Percentiles rank a stretch among this genome's conserved stretches.
Evolutionary conservation across 177 flowering plant genomes (phyloP).

Genomic region (Vitis hybrid): DNA sequence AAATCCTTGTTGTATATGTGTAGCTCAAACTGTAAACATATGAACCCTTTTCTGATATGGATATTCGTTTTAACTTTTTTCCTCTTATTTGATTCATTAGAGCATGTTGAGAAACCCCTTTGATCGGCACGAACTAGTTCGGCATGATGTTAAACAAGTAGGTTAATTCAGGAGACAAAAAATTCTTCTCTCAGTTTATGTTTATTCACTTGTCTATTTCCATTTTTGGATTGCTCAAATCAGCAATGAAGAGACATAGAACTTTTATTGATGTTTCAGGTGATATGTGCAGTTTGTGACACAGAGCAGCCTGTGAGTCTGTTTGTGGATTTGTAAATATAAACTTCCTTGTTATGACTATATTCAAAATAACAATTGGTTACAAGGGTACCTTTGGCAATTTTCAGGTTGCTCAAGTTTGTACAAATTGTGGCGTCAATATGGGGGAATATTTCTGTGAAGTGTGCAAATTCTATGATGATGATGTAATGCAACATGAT

Average conservation of each 20-base stretch:
- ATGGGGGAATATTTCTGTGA: constrained; percentile 98
- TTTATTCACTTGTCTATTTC: neutral
- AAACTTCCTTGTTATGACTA: neutral
- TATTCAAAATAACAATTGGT: constrained; percentile 2
- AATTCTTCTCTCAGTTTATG: neutral
- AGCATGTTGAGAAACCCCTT: constrained; percentile 35
- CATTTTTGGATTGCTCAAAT: neutral
- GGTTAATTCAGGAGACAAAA: constrained; percentile 7
- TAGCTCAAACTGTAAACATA: neutral
- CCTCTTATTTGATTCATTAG: constrained; percentile 27
- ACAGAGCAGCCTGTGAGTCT: constrained; percentile 71
- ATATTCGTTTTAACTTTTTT: neutral
- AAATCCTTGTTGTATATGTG: constrained; percentile 25
- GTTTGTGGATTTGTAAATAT: constrained; percentile 8
- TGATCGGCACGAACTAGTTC: constrained; percentile 66
- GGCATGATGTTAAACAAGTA: constrained; percentile 73
- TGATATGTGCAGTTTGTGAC: constrained; percentile 83
- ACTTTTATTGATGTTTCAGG: constrained; percentile 31
- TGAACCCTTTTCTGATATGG: neutral
- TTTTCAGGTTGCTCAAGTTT: constrained; percentile 64
- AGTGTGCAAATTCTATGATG: constrained; percentile 93
- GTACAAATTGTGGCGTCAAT: constrained; percentile 87
- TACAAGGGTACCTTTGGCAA: neutral
- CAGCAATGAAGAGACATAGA: neutral
- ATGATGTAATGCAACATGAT: constrained; percentile 56